Evolutionary conservation across 257 asterid genomes (phyloP), one percentile per base, ranked within the genome.

Genomic region (Nicotiana undulata): DNA sequence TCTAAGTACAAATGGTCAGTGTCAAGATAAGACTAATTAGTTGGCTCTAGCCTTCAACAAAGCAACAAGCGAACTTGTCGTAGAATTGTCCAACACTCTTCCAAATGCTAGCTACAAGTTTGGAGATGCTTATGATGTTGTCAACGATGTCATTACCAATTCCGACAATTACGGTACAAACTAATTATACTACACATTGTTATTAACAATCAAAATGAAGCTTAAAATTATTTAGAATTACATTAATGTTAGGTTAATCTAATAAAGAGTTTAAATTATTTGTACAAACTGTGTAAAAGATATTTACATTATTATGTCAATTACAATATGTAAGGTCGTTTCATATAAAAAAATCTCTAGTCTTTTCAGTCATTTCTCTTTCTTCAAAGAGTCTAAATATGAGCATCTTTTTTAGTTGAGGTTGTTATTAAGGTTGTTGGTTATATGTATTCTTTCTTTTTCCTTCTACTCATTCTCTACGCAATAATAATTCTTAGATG

Each of bases 111-210:
- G 86, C 79, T 85, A 82, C 85, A 84, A 78, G 70, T 95, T 92
- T 26, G 98, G 97, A 83, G 98, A 95, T 79, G 98, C 97, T 29
- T 95, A 93, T 79, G 98, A 95, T 20, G 97, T 95, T 16, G 98
- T 93, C 77, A 87, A 90, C 63, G 90, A 91, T 75, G 67, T 95
- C 7, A 92, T 95, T 63, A 52, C 82, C 70, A 86, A 87, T 84
- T 98, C 98, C 29, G 68, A 20, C 46, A 88, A 90, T 77, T 90
- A 88, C 22, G 98, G 98, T 91, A 56, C 56, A 40, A 31, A 17
- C 26, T 26, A 26, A 26, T 32, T 4, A 13, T 12, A 32, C 3
- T n/a, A 40, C 46, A 11, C 34, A 61, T 12, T 61, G 31, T 60
- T 15, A 58, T 58, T n/a, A 20, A 20, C 24, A 3, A 2, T 58